Percentiles rank a stretch among this genome's conserved stretches.
Evolutionary conservation across 139 green algal genomes (phyloP).

Genomic region (Prasinococcaceae sp.): DNA sequence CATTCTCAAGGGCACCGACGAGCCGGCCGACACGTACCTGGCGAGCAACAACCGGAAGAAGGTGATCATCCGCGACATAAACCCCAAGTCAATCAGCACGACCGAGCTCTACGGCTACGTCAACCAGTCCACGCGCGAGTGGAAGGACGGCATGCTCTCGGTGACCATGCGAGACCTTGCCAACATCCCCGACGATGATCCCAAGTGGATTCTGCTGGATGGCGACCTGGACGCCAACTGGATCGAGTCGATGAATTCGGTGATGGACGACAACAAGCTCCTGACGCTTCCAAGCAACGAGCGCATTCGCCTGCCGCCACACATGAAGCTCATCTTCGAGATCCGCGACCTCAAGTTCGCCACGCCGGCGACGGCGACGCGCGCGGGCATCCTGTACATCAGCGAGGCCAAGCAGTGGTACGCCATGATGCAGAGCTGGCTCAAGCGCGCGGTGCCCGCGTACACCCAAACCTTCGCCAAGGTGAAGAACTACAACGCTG

Average conservation of each 20-base stretch:
- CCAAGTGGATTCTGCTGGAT: conserved; percentile 76
- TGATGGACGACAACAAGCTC: conserved; percentile 78
- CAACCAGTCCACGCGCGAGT: conserved; percentile 71
- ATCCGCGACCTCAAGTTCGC: conserved; percentile 69
- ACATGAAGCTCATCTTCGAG: conserved; percentile 83
- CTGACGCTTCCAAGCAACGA: conserved; percentile 75
- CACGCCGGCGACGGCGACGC: conserved; percentile 65
- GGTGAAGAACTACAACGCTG: conserved; percentile 65
- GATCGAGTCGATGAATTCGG: conserved; percentile 79
- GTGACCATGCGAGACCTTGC: conserved; percentile 76
- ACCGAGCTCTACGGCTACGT: conserved; percentile 79
- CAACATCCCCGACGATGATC: conserved; percentile 63
- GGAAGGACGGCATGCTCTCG: conserved; percentile 73
- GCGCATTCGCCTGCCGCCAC: conserved; percentile 64
- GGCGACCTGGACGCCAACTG: conserved; percentile 77
- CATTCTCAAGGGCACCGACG: conserved; percentile 46
- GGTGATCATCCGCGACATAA: conserved; percentile 59
- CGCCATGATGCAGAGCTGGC: conserved; percentile 60
- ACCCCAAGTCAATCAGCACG: conserved; percentile 74
- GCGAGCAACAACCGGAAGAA: conserved; percentile 69
- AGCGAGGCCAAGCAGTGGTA: conserved; percentile 63
- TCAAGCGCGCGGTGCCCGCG: conserved; percentile 29
- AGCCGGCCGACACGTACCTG: conserved; percentile 46
- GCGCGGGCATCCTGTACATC: conserved; percentile 72
- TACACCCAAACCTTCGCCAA: conserved; percentile 38